Base-by-base conservation (phyloP, 306 rosid genomes). In the Leucaena leucocephala region DNA sequence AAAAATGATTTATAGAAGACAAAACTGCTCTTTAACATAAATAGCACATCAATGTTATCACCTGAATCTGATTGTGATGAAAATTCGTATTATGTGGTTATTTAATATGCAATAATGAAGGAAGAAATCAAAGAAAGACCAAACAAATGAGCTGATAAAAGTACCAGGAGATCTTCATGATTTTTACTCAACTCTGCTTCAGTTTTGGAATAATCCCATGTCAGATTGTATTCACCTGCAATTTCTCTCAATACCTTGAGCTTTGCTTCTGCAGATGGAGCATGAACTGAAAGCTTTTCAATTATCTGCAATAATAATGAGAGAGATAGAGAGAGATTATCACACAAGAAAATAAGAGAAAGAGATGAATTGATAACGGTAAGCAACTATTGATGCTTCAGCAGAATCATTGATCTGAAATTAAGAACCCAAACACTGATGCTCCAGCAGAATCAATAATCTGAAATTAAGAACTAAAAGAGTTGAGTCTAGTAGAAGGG, bases 121-220 rank as follows among this genome's bases (percentile, higher is more conserved):
- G 6, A 74, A 71, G 58, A 33, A 12, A 61, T 33, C 3, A 61
- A 61, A 13, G 40, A 62, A 81, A 58, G 27, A 57, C 65, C 40
- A n/a, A 55, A 63, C 3, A 65, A 6, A 76, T 69, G 33, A 72
- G 63, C 58, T 3, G 59, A 84, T 17, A 68, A 78, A 68, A 22
- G 61, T 92, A 95, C 99, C 99, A 95, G 93, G 74, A 95, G 88
- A 91, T 95, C 99, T 82, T 95, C 99, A 66, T 95, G 98, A 69
- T 84, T 90, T 87, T 85, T 93, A 80, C 89, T 83, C 78, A 93
- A 87, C 72, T 95, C 98, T 35, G 91, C 90, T 81, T 88, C 98
- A 42, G 97, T 84, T 77, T 81, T 76, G 5, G 98, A 87, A 83
- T 94, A 93, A 84, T 95, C 94, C 99, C 99, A 95, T 62, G 84